A percentile compares a stretch with the other conserved stretches of the same genome.
Evolutionary conservation across 805 yeast genomes (phyloP).

Genomic region (Pichia cephalocereana): DNA sequence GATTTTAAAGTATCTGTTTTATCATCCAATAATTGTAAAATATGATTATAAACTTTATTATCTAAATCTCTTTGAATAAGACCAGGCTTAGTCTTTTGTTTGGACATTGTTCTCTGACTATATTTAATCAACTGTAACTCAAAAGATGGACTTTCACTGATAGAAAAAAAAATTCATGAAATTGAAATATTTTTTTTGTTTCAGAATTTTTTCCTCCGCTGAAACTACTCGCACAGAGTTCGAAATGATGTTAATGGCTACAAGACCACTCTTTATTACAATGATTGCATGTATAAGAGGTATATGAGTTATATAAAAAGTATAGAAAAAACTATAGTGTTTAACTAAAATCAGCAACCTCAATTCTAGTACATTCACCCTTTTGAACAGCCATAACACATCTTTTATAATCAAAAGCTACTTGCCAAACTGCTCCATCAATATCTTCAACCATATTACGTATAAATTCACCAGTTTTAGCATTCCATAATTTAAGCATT

Average conservation of each 20-base stretch:
- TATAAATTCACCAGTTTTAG: constrained; percentile 65
- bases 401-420: constrained; percentile 69
- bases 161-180: not conserved
- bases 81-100: constrained; percentile 12
- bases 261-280: no score
- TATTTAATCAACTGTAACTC: not conserved
- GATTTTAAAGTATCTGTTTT: constrained; percentile 36
- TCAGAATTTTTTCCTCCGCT: not conserved
- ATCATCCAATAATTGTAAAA: constrained; percentile 51
- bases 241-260: no score
- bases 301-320: no score
- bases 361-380: constrained; percentile 63
- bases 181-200: not conserved
- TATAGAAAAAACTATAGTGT: no score
- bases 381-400: constrained; percentile 87
- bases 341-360: constrained; percentile 63
- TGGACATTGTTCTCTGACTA: not conserved
- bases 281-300: no score
- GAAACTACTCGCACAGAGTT: no score
- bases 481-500: constrained; percentile 82
- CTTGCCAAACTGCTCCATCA: constrained; percentile 91
- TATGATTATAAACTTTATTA: constrained; percentile 45
- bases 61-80: constrained; percentile 34
- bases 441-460: constrained; percentile 66
- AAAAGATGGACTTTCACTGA: not conserved